A percentile compares a stretch with the other conserved stretches of the same genome.
Evolutionary conservation across 2,329 filamentous ascomycete genomes (phyloP).

Genomic region (Lecanicillium sp.): DNA sequence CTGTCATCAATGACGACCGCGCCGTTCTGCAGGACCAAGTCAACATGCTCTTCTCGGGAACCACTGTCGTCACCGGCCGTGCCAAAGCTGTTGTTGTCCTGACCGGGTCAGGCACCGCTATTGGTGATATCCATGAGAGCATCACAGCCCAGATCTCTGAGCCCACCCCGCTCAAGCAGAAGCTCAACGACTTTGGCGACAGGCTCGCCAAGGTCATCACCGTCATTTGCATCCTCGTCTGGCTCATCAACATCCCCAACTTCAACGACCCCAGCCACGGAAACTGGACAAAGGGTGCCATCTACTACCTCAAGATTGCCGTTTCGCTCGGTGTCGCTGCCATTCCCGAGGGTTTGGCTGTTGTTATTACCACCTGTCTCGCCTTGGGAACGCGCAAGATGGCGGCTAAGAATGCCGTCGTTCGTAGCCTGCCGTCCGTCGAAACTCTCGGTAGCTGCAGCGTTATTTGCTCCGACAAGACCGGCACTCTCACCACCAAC

Average conservation of each 20-base stretch:
- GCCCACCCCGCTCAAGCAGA: constrained; percentile 95
- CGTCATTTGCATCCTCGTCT: constrained; percentile 90
- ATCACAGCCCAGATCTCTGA: constrained; percentile 97
- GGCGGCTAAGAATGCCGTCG: constrained; percentile 97
- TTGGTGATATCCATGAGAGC: constrained; percentile 98
- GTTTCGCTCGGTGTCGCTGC: constrained; percentile 96
- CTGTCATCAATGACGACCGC: constrained; percentile 64
- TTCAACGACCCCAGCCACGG: constrained; percentile 94
- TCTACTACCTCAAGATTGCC: constrained; percentile 99
- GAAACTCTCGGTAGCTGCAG: constrained; percentile 98
- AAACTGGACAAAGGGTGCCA: constrained; percentile 90
- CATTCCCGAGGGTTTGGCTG: constrained; percentile 93
- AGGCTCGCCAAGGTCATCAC: constrained; percentile 96
- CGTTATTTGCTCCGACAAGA: constrained; percentile 99
- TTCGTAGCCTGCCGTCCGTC: constrained; percentile 90
- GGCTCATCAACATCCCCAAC: constrained; percentile 97
- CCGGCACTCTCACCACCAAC: constrained; percentile 94
- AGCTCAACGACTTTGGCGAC: constrained; percentile 97
- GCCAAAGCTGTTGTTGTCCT: constrained; percentile 85
- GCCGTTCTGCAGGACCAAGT: constrained; percentile 95
- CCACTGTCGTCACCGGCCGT: constrained; percentile 90
- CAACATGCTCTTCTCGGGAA: constrained; percentile 98
- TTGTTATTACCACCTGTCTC: constrained; percentile 97
- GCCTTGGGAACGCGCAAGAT: constrained; percentile 96
- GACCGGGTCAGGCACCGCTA: constrained; percentile 85